Evolutionary conservation across 257 asterid genomes (phyloP).

Genomic region (Solanum okadae): DNA sequence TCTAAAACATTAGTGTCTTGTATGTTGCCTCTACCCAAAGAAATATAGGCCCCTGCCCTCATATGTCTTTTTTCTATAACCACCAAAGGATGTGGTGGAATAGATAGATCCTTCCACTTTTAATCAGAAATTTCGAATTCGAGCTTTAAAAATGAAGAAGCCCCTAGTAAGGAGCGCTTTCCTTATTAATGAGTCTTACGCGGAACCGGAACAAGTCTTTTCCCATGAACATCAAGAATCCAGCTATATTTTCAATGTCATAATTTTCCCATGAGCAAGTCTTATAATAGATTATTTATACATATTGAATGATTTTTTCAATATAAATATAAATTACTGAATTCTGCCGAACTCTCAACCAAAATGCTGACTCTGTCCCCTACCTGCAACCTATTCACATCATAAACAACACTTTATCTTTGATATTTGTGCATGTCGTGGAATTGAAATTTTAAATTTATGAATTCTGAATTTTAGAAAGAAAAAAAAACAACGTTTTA

Average conservation of each 20-base stretch:
- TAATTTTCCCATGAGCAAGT: background rate
- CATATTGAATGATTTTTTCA: no score
- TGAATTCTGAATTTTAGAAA: no score
- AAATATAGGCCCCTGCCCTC: background rate
- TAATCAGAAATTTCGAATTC: no score
- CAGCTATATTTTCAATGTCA: no score
- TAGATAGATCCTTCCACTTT: background rate
- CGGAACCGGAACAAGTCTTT: no score
- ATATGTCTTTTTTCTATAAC: background rate
- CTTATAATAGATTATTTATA: background rate
- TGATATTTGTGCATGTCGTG: no score
- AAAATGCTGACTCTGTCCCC: background rate
- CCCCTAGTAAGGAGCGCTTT: background rate
- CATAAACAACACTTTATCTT: no score
- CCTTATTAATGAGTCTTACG: no score
- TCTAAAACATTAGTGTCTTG: background rate
- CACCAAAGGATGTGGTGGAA: background rate
- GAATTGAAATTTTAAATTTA: no score
- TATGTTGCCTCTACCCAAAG: background rate
- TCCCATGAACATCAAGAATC: no score
- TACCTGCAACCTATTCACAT: background rate
- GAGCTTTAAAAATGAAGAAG: background rate
- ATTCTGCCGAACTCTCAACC: background rate
- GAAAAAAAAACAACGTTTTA: no score
- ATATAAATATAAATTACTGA: no score